Evolutionary conservation across 805 yeast species (phyloP).

Genomic region (Candida orba): DNA sequence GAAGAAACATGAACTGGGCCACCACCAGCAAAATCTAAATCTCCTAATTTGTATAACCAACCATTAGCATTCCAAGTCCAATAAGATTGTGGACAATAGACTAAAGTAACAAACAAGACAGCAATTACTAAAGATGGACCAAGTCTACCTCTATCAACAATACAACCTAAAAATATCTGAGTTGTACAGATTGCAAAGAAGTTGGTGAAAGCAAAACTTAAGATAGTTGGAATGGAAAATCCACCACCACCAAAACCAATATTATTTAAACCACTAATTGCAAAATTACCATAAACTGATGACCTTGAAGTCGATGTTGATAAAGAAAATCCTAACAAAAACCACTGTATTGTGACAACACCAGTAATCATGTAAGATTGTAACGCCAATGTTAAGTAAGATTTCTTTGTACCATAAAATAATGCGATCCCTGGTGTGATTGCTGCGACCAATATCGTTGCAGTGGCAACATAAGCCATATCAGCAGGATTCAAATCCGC

Average conservation of each 20-base stretch:
- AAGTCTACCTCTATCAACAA: slow-evolving; percentile 88
- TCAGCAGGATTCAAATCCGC: slow-evolving; percentile 34
- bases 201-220: slow-evolving; percentile 72
- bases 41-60: slow-evolving; percentile 92
- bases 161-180: slow-evolving; percentile 85
- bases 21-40: slow-evolving; percentile 96
- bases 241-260: slow-evolving; percentile 32
- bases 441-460: slow-evolving; percentile 41
- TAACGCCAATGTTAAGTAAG: slow-evolving; percentile 73
- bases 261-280: slow-evolving; percentile 69
- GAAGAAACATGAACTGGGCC: slow-evolving; percentile 94
- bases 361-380: slow-evolving; percentile 65
- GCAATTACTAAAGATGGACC: slow-evolving; percentile 74
- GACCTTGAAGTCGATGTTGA: slow-evolving; percentile 69
- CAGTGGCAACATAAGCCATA: slow-evolving; percentile 38
- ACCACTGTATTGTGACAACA: slow-evolving; percentile 82
- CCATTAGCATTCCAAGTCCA: slow-evolving; percentile 96
- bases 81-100: slow-evolving; percentile 87
- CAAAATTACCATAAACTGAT: slow-evolving; percentile 75
- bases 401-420: slow-evolving; percentile 85
- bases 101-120: slow-evolving; percentile 82
- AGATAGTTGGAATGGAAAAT: slow-evolving; percentile 41
- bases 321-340: slow-evolving; percentile 91
- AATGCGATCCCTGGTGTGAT: slow-evolving; percentile 95
- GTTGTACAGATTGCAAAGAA: slow-evolving; percentile 86